These are phyloP conservation scores for Boletus sp. DNA, from an alignment of 1,284 basidiomycete genomes.

Conservation along the genomic window DNA sequence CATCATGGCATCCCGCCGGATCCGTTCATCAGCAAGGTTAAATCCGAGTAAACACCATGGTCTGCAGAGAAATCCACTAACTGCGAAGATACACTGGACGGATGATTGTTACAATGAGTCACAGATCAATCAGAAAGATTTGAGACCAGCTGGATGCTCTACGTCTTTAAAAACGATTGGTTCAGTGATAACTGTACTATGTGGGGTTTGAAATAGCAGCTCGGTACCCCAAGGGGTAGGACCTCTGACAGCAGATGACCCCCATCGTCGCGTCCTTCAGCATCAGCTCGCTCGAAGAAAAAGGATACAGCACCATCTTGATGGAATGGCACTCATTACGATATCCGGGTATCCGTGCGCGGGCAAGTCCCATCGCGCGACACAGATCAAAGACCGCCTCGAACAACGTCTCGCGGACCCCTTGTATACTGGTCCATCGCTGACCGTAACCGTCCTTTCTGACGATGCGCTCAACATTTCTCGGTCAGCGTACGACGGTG, in stretches of 20 bases:
- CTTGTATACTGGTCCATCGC: slow-evolving; percentile 50
- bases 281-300: background rate
- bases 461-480: slow-evolving; percentile 73
- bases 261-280: background rate
- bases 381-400: slow-evolving; percentile 65
- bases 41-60: background rate
- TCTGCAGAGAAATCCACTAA: no score
- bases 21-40: background rate
- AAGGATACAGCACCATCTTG: background rate
- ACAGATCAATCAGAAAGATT: background rate
- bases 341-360: slow-evolving; percentile 88
- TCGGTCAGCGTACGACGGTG: slow-evolving; percentile 75
- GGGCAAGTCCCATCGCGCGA: slow-evolving; percentile 79
- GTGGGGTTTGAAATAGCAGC: no score
- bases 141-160: background rate
- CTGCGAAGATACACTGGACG: no score
- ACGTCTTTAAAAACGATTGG: background rate
- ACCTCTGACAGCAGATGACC: background rate
- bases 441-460: slow-evolving; percentile 69
- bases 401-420: slow-evolving; percentile 51
- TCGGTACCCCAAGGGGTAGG: background rate
- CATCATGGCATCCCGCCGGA: background rate
- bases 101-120: background rate
- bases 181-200: background rate
- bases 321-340: slow-evolving; percentile 87